These are phyloP conservation scores for Echinosophora koreensis DNA, from an alignment of 306 rosid genomes.

Conservation along the genomic window DNA sequence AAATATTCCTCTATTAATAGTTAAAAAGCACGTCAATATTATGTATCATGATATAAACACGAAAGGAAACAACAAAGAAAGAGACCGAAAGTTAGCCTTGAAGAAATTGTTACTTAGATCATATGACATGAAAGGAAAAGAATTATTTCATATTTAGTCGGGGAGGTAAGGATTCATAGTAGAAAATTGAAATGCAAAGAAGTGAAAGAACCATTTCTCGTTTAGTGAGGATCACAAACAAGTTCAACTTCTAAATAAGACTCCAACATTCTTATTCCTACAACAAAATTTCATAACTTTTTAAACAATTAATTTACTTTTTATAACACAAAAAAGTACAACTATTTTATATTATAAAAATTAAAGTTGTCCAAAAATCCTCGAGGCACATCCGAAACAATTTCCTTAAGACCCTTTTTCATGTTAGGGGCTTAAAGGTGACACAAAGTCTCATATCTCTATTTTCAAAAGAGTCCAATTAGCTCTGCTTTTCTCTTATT, in stretches of 20 bases:
- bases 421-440: slow-evolving; percentile 27
- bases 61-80: not conserved
- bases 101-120: slow-evolving; percentile 23
- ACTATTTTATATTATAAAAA: too few relatives aligned
- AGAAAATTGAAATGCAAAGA: not conserved
- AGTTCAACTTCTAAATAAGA: not conserved
- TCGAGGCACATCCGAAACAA: too few relatives aligned
- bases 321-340: too few relatives aligned
- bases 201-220: too few relatives aligned
- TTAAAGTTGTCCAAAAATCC: too few relatives aligned
- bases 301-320: too few relatives aligned
- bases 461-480: not conserved
- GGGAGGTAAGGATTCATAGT: not conserved
- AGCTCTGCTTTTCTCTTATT: slow-evolving; percentile 4
- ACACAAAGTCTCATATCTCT: not conserved
- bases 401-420: not conserved
- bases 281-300: too few relatives aligned
- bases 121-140: slow-evolving; percentile 20
- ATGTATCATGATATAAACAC: not conserved
- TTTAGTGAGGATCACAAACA: not conserved
- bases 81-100: not conserved
- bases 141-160: not conserved
- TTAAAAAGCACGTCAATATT: slow-evolving; percentile 12
- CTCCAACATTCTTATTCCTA: too few relatives aligned
- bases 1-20: slow-evolving; percentile 36